phyloP scores from a whole-genome alignment of 2,329 filamentous ascomycete genomes.

The Pestalotiopsis sp. region DNA sequence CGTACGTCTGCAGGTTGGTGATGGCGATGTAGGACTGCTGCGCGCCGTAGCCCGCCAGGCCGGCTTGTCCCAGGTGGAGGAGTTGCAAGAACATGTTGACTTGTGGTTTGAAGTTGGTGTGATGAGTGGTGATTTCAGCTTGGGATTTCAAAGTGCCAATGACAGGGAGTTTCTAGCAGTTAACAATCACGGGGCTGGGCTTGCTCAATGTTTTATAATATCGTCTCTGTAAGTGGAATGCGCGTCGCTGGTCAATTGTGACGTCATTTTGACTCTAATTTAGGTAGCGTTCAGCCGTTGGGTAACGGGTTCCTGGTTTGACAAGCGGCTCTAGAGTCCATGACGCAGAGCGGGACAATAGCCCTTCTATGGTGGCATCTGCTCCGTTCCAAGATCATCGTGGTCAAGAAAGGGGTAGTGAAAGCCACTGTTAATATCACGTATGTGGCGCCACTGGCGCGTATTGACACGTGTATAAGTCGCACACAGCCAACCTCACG shows the following conservation, averaged over 20 bases:
- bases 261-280: not conserved
- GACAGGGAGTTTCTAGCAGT: not conserved
- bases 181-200: not conserved
- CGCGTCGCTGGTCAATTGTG: not conserved
- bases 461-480: no score
- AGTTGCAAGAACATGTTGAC: slow-evolving; percentile 26
- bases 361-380: not conserved
- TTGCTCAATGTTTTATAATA: not conserved
- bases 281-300: not conserved
- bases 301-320: not conserved
- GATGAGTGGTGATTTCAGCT: not conserved
- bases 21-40: slow-evolving; percentile 42
- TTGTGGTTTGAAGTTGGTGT: not conserved
- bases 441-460: no score
- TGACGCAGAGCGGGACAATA: not conserved
- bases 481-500: no score
- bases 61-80: slow-evolving; percentile 37
- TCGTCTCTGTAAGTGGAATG: not conserved
- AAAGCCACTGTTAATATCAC: no score
- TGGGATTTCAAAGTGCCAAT: not conserved
- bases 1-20: slow-evolving; percentile 43
- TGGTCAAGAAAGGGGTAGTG: no score
- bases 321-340: not conserved
- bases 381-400: no score
- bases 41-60: slow-evolving; percentile 41